A percentile compares a stretch with the other conserved stretches of the same genome.
Evolutionary conservation across 2,329 filamentous ascomycete genomes (phyloP).

Genomic region (Fusarium circinatum): DNA sequence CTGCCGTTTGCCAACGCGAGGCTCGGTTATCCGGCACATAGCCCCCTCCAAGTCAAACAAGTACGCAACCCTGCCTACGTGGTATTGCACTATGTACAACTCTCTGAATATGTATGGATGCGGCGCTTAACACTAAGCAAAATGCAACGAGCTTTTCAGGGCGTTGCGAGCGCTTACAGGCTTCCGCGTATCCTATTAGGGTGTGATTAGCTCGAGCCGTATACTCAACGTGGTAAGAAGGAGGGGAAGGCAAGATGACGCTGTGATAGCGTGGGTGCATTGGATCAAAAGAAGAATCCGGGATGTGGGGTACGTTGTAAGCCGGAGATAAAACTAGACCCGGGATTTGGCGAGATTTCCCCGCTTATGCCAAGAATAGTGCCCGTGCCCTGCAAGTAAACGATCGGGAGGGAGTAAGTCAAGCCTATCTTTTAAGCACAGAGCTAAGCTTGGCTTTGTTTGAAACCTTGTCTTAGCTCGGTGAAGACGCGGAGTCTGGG

Average conservation of each 20-base stretch:
- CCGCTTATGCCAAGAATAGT: not conserved
- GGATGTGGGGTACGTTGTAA: not conserved
- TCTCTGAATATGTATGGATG: not conserved
- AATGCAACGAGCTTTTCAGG: not conserved
- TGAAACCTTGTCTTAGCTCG: constrained; percentile 1
- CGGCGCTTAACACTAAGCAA: not conserved
- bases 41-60: not conserved
- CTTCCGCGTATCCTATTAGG: not conserved
- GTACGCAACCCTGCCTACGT: not conserved
- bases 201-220: not conserved
- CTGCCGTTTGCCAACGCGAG: constrained; percentile 25
- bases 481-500: constrained; percentile 5
- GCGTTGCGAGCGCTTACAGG: not conserved
- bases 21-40: constrained; percentile 33
- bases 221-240: not conserved
- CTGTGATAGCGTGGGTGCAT: not conserved
- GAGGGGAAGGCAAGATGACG: not conserved
- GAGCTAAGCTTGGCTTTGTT: not conserved
- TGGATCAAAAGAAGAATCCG: not conserved
- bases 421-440: not conserved
- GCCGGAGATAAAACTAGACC: constrained; percentile 2
- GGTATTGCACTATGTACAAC: too few relatives aligned
- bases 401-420: not conserved
- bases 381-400: not conserved
- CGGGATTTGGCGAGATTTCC: not conserved